These are phyloP conservation scores for Trypanosoma theileri DNA, from an alignment of 208 protist species.

Conservation along the genomic window DNA sequence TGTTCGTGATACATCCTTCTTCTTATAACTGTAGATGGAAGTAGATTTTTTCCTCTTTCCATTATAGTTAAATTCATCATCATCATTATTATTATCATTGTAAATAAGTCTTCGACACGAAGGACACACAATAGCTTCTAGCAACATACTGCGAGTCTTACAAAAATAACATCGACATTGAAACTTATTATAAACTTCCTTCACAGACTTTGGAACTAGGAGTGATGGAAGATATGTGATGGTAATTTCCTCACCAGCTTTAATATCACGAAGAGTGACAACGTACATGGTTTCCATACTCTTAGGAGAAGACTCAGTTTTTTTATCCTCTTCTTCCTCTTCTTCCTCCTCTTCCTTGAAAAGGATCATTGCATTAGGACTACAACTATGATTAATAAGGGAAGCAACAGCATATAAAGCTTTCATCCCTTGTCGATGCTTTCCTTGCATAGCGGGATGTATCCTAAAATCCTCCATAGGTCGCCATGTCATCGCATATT, in stretches of 20 bases:
- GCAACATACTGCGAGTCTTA: constrained; percentile 29
- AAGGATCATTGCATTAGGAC: constrained; percentile 55
- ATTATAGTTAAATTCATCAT: neutral
- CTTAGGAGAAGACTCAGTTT: neutral
- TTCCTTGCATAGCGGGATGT: neutral
- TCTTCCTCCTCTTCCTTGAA: constrained; percentile 8
- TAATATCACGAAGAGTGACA: constrained; percentile 60
- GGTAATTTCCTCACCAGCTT: constrained; percentile 64
- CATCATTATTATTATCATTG: constrained; percentile 7
- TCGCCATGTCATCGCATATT: constrained; percentile 7
- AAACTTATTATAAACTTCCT: constrained; percentile 36
- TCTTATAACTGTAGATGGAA: too few species aligned
- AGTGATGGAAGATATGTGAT: constrained; percentile 61
- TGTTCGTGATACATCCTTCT: too few species aligned
- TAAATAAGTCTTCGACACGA: constrained; percentile 51
- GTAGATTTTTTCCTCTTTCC: too few species aligned
- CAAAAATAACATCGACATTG: constrained; percentile 53
- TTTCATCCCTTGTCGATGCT: neutral
- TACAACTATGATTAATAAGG: constrained; percentile 64
- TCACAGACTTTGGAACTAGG: constrained; percentile 32
- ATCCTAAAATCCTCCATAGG: constrained; percentile 28
- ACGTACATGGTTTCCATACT: constrained; percentile 29
- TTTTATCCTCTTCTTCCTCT: neutral
- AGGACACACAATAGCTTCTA: constrained; percentile 55
- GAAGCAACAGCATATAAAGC: constrained; percentile 38